Conservation (phyloP, 768 basidiomycete species). For the Serendipita vermifera region DNA sequence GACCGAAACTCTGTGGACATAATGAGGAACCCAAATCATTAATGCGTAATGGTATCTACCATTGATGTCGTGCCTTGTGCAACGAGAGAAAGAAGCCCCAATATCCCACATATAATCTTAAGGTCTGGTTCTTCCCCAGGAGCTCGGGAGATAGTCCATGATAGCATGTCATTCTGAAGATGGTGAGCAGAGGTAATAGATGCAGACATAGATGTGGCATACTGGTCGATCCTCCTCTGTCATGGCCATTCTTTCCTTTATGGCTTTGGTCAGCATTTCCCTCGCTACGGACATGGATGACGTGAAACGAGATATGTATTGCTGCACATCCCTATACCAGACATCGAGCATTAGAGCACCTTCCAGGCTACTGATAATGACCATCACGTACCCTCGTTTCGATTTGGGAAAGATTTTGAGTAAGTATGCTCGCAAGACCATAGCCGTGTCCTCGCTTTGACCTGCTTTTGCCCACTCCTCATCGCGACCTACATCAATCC, state of each 20-base stretch:
- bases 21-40: too few species aligned
- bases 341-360: background rate
- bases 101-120: background rate
- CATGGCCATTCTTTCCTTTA: background rate
- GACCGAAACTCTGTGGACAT: constrained; percentile 23
- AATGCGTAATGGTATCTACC: too few species aligned
- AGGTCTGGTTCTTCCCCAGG: background rate
- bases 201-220: background rate
- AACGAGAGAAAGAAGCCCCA: background rate
- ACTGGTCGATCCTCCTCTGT: background rate
- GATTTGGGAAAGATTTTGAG: background rate
- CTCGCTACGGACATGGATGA: background rate
- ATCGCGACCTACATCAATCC: background rate
- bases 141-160: background rate
- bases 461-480: background rate
- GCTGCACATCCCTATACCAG: background rate
- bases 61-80: background rate
- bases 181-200: background rate
- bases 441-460: background rate
- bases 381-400: background rate
- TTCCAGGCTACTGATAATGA: background rate
- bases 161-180: background rate
- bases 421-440: background rate
- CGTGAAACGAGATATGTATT: background rate
- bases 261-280: background rate